Evolutionary conservation across 2,329 filamentous ascomycete genomes (phyloP).

Genomic region (Epichloe gansuensis): DNA sequence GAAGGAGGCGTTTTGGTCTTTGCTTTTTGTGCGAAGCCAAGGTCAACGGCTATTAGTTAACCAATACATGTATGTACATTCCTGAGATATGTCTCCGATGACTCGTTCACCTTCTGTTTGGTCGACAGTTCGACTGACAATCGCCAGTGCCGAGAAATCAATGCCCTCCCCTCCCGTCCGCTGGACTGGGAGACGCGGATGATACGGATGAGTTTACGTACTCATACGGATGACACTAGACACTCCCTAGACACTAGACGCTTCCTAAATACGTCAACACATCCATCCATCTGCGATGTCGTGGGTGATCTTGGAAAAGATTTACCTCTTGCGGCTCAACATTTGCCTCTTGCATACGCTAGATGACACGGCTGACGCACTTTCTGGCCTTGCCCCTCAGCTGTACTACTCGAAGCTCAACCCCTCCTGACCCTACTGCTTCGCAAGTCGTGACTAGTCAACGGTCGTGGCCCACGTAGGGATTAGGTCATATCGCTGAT

Average conservation of each 20-base stretch:
- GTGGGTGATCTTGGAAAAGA: background rate
- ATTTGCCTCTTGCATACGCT: background rate
- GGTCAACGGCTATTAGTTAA: too few species aligned
- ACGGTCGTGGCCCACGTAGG: background rate
- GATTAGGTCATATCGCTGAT: background rate
- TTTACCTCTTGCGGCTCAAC: background rate
- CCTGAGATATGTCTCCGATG: background rate
- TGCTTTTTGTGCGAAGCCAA: background rate
- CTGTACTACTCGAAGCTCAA: background rate
- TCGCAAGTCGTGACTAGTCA: background rate
- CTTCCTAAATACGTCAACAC: background rate
- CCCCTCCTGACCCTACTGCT: background rate
- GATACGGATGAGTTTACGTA: background rate
- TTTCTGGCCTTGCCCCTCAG: background rate
- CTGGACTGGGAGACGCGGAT: background rate
- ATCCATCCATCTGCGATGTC: background rate
- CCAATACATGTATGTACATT: background rate
- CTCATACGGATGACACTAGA: background rate
- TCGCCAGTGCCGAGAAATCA: background rate
- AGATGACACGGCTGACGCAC: background rate
- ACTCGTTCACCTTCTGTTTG: background rate
- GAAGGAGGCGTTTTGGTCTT: background rate
- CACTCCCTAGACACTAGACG: background rate
- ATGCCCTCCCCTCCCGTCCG: background rate
- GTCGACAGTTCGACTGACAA: background rate